Base-by-base conservation (phyloP, 2,329 filamentous ascomycete species). In the Pestalotiopsis sp. region DNA sequence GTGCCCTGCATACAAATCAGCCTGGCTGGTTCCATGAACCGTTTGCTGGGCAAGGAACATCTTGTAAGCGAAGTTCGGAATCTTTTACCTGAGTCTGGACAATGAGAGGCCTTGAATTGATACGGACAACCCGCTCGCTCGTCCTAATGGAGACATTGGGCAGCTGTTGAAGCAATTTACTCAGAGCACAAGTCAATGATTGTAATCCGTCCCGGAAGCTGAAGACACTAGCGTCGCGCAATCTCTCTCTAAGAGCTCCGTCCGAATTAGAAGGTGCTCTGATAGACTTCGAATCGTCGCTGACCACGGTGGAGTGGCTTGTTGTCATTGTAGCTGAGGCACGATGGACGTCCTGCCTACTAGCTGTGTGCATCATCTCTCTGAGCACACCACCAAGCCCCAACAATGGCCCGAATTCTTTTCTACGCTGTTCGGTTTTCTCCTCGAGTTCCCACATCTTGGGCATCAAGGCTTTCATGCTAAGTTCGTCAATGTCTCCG, bases 401-500 rank as follows among this genome's bases (percentile, higher is more conserved):
- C 14, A 41, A 14, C 14, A 62, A 36, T 41, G 59, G 59, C 20
- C 59, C 59, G 23, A 36, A 41, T 12, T 49, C 36, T 66, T 45
- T 65, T 39, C 31, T 58, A 13, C 31, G 36, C 63, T 65, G 31
- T 57, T 69, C 52, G 5, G 38, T 62, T 31, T 27, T 61, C 25
- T 36, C 55, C 45, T 68, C 66, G 20, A 68, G 65, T n/a, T 65
- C 58, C 66, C 68, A 68, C 23, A 68, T 61, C 45, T 63, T 49
- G 13, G 68, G 66, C 31, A 68, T 39, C 9, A 68, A 57, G 0
- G 68, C 41, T 31, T 69, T 69, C 36, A 60, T 55, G 25, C 68
- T 69, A 4, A 69, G 57, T 57, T 60, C 55, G 38, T 69, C 61
- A 9, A 69, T 49, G 27, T 69, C 66, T 13, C 68, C 68, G 41